Conservation (phyloP, 495 filamentous ascomycete genomes). For the Pyronema domesticum region DNA sequence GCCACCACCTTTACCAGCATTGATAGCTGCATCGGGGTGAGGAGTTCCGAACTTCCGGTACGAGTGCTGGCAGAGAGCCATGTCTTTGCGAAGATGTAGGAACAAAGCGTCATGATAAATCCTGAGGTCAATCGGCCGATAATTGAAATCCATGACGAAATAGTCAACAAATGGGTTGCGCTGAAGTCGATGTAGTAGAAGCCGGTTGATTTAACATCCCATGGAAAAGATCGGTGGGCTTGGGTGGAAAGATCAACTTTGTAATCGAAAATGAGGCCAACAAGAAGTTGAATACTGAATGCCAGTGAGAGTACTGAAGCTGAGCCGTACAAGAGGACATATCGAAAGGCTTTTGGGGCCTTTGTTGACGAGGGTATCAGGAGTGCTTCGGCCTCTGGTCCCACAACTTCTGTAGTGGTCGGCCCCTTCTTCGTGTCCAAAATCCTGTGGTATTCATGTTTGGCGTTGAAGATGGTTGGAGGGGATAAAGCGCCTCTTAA, state of each 20-base stretch:
- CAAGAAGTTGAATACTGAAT: not conserved
- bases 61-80: not conserved
- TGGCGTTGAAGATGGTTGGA: no score
- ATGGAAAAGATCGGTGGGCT: not conserved
- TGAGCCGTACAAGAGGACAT: not conserved
- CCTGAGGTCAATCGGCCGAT: not conserved
- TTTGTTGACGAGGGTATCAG: no score
- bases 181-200: not conserved
- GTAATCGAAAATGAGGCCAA: not conserved
- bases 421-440: no score
- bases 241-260: not conserved
- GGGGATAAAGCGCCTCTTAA: no score
- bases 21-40: not conserved
- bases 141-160: not conserved
- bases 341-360: no score
- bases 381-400: no score
- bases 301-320: not conserved
- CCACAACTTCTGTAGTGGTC: no score
- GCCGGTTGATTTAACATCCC: no score
- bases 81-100: not conserved
- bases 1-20: not conserved
- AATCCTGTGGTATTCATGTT: no score
- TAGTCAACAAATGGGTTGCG: not conserved
- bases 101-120: not conserved
- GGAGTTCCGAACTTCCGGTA: not conserved